Percentiles rank a stretch among this genome's conserved stretches.
Conservation (phyloP, 495 filamentous ascomycete genomes). For the Aspergillus olivimuriae region DNA sequence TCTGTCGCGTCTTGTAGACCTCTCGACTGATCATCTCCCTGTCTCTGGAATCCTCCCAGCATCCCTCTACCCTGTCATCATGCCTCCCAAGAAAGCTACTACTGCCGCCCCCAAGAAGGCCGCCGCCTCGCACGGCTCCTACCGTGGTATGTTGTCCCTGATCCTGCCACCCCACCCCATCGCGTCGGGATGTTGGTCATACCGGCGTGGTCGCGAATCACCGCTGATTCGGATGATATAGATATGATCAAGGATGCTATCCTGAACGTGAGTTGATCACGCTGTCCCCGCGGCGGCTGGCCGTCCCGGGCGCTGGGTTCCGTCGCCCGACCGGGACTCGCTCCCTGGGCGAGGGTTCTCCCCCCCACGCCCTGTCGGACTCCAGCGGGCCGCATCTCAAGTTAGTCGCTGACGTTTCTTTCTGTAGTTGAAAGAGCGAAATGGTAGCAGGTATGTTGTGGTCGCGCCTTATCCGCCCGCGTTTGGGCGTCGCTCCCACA, state of each 20-base stretch:
- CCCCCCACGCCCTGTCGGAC: conserved; percentile 21
- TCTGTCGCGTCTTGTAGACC: conserved; percentile 13
- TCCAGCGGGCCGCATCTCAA: conserved; percentile 8
- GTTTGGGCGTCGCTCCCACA: conserved; percentile 7
- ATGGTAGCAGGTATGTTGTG: conserved; percentile 53
- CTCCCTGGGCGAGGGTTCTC: conserved; percentile 18
- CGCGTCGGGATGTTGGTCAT: conserved; percentile 29
- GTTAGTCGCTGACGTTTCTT: conserved; percentile 29
- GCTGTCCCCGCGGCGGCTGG: conserved; percentile 25
- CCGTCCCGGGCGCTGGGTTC: conserved; percentile 29
- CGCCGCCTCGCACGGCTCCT: conserved; percentile 48
- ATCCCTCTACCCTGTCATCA: conserved; percentile 22
- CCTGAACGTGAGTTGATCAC: conserved; percentile 54
- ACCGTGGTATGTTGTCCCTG: conserved; percentile 52
- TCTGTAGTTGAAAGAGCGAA: conserved; percentile 58
- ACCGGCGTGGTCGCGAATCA: conserved; percentile 36
- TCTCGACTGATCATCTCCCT: conserved; percentile 10
- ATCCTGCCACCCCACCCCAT: conserved; percentile 36
- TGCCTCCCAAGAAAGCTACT: conserved; percentile 50
- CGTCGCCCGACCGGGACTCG: conserved; percentile 39
- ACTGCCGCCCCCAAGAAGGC: conserved; percentile 21
- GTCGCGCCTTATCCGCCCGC: conserved; percentile 12
- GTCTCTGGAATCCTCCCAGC: conserved; percentile 11
- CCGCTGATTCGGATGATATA: conserved; percentile 46
- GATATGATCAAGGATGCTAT: conserved; percentile 68